phyloP scores from a whole-genome alignment of 257 asterid species.

The Solanum arcanum region DNA sequence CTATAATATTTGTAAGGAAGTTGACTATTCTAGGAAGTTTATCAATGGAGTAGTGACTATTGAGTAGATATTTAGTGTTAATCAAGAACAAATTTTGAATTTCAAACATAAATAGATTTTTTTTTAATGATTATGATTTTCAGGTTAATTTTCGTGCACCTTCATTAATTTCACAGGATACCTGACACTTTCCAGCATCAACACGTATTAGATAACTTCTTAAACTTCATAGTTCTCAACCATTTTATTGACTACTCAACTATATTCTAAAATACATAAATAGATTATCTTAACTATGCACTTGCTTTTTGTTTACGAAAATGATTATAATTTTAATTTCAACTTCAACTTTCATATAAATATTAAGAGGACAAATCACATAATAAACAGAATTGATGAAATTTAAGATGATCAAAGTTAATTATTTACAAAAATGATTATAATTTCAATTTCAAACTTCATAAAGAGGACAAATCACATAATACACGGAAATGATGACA shows the following conservation, averaged over 20 bases:
- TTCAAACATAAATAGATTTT: not conserved
- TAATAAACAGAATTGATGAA: not conserved
- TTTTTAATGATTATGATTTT: too few species aligned
- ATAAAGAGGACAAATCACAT: not conserved
- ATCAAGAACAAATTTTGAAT: not conserved
- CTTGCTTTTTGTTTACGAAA: not conserved
- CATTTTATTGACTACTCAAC: not conserved
- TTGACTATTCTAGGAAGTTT: not conserved
- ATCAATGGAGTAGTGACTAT: not conserved
- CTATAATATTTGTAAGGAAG: not conserved
- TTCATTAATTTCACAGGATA: too few species aligned
- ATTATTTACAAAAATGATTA: not conserved
- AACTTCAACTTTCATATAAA: not conserved
- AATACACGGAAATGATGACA: not conserved
- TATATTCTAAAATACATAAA: not conserved
- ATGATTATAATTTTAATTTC: not conserved
- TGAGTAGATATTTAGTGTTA: not conserved
- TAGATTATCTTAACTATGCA: not conserved
- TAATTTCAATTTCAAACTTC: too few species aligned
- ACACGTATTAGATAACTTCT: too few species aligned
- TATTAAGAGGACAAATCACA: not conserved
- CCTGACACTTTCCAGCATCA: not conserved
- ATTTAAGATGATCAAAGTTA: not conserved
- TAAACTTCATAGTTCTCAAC: not conserved
- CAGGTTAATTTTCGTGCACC: not conserved